Conservation (phyloP, 305 asterid species). For the Fraxinus floribunda region DNA sequence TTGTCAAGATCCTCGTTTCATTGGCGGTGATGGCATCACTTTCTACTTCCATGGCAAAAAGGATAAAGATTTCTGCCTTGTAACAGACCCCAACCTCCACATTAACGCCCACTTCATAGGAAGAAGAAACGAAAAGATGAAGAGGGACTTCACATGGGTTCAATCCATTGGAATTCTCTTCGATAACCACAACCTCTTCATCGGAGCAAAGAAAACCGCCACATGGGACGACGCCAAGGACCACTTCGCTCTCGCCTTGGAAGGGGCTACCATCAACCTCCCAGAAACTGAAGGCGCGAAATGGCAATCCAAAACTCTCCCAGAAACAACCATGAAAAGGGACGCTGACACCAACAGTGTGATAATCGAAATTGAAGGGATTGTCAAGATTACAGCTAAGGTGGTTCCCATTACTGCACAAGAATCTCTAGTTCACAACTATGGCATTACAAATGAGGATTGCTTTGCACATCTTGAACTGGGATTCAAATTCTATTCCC, state of each 20-base stretch:
- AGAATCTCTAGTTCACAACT: slow-evolving; percentile 42
- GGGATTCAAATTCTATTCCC: slow-evolving; percentile 39
- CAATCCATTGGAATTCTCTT: neutral
- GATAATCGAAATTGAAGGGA: slow-evolving; percentile 30
- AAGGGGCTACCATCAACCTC: slow-evolving; percentile 36
- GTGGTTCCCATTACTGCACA: slow-evolving; percentile 42
- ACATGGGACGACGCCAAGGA: slow-evolving; percentile 50
- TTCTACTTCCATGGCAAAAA: slow-evolving; percentile 35
- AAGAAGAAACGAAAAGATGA: slow-evolving; percentile 32
- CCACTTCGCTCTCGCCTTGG: slow-evolving; percentile 23
- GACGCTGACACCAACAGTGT: slow-evolving; percentile 35
- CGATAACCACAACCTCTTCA: slow-evolving; percentile 38
- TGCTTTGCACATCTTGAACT: slow-evolving; percentile 54
- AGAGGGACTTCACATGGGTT: slow-evolving; percentile 74
- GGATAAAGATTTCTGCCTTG: slow-evolving; percentile 51
- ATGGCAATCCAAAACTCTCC: slow-evolving; percentile 10
- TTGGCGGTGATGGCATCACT: too few relatives aligned
- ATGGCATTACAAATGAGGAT: slow-evolving; percentile 39
- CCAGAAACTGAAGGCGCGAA: too few relatives aligned
- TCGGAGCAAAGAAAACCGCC: slow-evolving; percentile 49
- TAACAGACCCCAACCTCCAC: slow-evolving; percentile 47
- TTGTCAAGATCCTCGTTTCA: slow-evolving; percentile 56
- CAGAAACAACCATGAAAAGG: slow-evolving; percentile 25
- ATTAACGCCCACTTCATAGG: slow-evolving; percentile 70
- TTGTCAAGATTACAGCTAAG: slow-evolving; percentile 45